These are phyloP conservation scores for Vinca minor DNA, from an alignment of 257 asterid species.

Conservation along the genomic window DNA sequence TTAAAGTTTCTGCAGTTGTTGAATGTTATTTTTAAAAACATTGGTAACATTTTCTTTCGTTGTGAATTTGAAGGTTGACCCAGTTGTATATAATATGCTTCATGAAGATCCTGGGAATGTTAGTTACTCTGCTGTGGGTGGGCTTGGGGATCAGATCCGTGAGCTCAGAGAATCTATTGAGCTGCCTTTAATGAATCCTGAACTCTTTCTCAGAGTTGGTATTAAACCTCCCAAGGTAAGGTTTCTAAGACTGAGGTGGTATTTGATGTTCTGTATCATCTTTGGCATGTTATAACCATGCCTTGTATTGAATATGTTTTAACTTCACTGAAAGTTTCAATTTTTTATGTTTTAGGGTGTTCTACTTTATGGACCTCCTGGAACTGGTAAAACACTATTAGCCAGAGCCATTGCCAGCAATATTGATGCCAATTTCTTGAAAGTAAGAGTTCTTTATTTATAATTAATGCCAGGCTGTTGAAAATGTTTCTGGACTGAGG, in stretches of 20 bases:
- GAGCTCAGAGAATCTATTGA: slow-evolving; percentile 94
- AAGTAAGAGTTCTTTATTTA: slow-evolving; percentile 35
- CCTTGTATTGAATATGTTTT: neutral
- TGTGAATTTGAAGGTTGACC: slow-evolving; percentile 63
- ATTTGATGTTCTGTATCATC: neutral
- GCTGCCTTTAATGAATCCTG: slow-evolving; percentile 91
- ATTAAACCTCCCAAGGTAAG: slow-evolving; percentile 90
- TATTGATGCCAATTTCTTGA: slow-evolving; percentile 91
- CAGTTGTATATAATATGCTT: slow-evolving; percentile 94
- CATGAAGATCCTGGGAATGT: slow-evolving; percentile 98
- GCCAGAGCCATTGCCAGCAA: slow-evolving; percentile 98
- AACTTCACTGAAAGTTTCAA: no score
- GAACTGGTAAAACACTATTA: slow-evolving; percentile 93
- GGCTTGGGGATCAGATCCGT: slow-evolving; percentile 84
- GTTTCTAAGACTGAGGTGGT: neutral
- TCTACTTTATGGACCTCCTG: slow-evolving; percentile 98
- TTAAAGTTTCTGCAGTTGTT: neutral
- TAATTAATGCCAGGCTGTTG: neutral
- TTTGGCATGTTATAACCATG: slow-evolving; percentile 7
- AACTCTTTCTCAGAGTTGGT: slow-evolving; percentile 89
- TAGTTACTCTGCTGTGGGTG: slow-evolving; percentile 97
- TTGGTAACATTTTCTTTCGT: neutral
- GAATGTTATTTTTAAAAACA: neutral
- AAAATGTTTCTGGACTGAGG: neutral
- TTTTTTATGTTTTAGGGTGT: slow-evolving; percentile 56